Evolutionary conservation across 2,329 filamentous ascomycete species (phyloP), one percentile per base, ranked within the genome.

Genomic region (Colletotrichum tropicale): DNA sequence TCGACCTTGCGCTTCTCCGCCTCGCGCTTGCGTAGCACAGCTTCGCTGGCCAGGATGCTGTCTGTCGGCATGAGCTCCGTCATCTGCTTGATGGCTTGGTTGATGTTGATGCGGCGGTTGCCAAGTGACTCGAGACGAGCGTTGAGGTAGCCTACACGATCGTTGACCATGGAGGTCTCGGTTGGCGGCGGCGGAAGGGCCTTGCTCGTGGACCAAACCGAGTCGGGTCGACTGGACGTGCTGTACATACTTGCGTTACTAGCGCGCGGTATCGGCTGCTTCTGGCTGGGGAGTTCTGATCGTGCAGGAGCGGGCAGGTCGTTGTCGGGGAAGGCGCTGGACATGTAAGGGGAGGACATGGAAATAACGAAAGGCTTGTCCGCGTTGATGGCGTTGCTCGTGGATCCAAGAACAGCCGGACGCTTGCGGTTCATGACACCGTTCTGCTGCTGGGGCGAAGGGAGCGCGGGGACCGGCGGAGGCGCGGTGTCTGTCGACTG

Each of bases 1-100:
- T 93, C 91, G 1, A 97, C 91, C 81, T 94, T 95, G 55, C 87
- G 85, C 83, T 92, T 92, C 83, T 92, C 88, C 75, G 82, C 79
- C 83, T 91, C 90, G 64, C 91, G 88, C 82, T 88, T 90, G 61
- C 84, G 85, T 64, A 89, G 78, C 38, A 94, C 92, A 66, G 94
- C 90, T 10, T 92, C 89, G 79, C 93, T 93, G 34, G 92, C 91
- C 81, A 94, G 86, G 52, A 95, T 87, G 77, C 90, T 91, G 81
- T 94, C 93, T 43, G 89, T 92, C 55, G 94, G 94, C 88, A 96
- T 94, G 74, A 96, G 89, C 82, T 95, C 92, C 74, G 93, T 95
- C 88, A 96, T 93, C 83, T 96, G 94, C 77, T 90, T 88, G 81
- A 97, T 94, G 76, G 93, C 92, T 28, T 89, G 92, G 81, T 91